Conservation (phyloP, 768 basidiomycete species). For the Tulasnella sp. region DNA sequence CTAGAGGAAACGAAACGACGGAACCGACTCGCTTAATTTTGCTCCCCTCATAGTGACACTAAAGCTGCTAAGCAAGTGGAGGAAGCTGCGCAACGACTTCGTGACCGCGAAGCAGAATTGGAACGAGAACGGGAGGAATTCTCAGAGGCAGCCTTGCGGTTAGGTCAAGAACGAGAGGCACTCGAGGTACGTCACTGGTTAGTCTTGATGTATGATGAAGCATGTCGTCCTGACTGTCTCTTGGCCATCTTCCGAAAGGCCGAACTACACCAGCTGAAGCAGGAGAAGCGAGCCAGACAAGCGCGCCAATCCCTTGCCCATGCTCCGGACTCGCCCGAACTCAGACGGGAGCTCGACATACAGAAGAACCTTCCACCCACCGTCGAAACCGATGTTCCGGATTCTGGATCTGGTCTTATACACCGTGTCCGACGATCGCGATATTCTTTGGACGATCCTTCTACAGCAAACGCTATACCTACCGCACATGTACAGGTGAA, state of each 20-base stretch:
- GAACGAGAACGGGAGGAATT: slow-evolving; percentile 55
- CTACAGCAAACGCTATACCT: neutral
- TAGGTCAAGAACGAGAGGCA: slow-evolving; percentile 52
- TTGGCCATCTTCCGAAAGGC: slow-evolving; percentile 32
- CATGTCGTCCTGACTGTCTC: neutral
- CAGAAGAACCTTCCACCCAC: neutral
- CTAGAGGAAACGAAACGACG: neutral
- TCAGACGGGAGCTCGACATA: slow-evolving; percentile 9
- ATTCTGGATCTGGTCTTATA: neutral
- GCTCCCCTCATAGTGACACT: no score
- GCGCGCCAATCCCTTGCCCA: slow-evolving; percentile 14
- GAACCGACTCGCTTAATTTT: neutral
- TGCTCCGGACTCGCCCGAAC: slow-evolving; percentile 18
- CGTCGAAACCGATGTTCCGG: neutral
- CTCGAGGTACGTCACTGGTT: slow-evolving; percentile 42
- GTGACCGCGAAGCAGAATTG: slow-evolving; percentile 29
- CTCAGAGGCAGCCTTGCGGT: slow-evolving; percentile 47
- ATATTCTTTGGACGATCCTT: neutral
- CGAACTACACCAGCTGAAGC: slow-evolving; percentile 46
- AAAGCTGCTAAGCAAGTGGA: no score
- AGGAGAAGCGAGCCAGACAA: slow-evolving; percentile 44
- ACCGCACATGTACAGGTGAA: neutral
- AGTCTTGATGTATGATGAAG: neutral
- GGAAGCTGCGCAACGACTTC: neutral
- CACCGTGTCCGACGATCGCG: neutral